Percentiles rank a stretch among this genome's conserved stretches.
These are phyloP conservation scores for Parascedosporium putredinis DNA, from an alignment of 2,329 filamentous ascomycete genomes.

Conservation along the genomic window DNA sequence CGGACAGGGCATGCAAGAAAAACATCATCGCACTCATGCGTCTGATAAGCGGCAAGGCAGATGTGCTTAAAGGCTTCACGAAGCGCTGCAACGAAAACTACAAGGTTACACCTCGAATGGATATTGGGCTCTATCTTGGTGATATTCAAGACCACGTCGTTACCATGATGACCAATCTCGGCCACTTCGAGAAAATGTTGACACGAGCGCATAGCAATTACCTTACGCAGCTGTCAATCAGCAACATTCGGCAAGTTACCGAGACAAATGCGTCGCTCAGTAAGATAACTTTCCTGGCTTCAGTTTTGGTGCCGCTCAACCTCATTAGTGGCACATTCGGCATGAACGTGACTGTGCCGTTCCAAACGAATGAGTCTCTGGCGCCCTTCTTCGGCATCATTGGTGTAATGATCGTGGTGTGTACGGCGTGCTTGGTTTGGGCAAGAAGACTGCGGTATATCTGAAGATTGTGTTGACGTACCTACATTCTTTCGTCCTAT, in stretches of 20 bases:
- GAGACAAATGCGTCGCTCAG: constrained; percentile 80
- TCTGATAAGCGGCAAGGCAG: constrained; percentile 91
- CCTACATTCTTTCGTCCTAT: too few relatives aligned
- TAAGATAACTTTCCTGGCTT: constrained; percentile 90
- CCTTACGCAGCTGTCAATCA: constrained; percentile 84
- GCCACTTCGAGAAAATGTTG: constrained; percentile 96
- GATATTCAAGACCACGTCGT: constrained; percentile 99
- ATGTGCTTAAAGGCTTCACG: constrained; percentile 93
- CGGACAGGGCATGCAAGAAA: constrained; percentile 87
- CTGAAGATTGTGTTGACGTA: constrained; percentile 21
- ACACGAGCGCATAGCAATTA: constrained; percentile 93
- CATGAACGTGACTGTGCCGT: constrained; percentile 77
- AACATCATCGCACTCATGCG: constrained; percentile 91
- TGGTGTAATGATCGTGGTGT: constrained; percentile 42
- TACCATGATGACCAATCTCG: constrained; percentile 95
- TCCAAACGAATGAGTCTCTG: constrained; percentile 40
- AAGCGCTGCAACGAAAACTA: constrained; percentile 99
- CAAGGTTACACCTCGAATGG: constrained; percentile 86
- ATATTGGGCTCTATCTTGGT: constrained; percentile 91
- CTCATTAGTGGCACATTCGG: constrained; percentile 79
- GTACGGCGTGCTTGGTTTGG: constrained; percentile 31
- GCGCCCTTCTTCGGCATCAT: constrained; percentile 42
- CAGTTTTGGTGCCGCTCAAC: constrained; percentile 92
- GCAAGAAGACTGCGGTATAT: constrained; percentile 39
- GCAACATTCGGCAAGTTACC: constrained; percentile 81